These are phyloP conservation scores for Claviceps citrina DNA, from an alignment of 2,329 filamentous ascomycete genomes.

Conservation along the genomic window DNA sequence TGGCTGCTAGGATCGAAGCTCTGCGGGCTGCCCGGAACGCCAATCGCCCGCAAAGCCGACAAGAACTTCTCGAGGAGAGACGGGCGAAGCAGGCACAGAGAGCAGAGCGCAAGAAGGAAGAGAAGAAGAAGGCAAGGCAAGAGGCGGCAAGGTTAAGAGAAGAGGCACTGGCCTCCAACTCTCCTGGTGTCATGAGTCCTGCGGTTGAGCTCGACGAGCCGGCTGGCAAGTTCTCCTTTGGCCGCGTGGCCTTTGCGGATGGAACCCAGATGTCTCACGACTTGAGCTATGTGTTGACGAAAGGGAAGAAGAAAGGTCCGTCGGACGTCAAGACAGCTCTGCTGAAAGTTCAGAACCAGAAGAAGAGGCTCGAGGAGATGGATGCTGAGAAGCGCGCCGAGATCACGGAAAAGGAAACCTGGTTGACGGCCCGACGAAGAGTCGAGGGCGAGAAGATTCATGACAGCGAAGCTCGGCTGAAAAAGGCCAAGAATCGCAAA, in stretches of 20 bases:
- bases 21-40: slow-evolving; percentile 78
- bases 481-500: slow-evolving; percentile 90
- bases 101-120: slow-evolving; percentile 77
- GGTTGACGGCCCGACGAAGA: slow-evolving; percentile 79
- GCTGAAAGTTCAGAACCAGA: slow-evolving; percentile 73
- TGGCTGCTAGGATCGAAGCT: slow-evolving; percentile 71
- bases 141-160: slow-evolving; percentile 59
- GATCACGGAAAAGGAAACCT: slow-evolving; percentile 83
- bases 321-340: slow-evolving; percentile 76
- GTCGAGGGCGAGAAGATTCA: slow-evolving; percentile 80
- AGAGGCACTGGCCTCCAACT: slow-evolving; percentile 47
- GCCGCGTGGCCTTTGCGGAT: slow-evolving; percentile 79
- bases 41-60: slow-evolving; percentile 66
- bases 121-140: slow-evolving; percentile 59
- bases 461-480: slow-evolving; percentile 73
- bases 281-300: slow-evolving; percentile 40
- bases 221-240: slow-evolving; percentile 67
- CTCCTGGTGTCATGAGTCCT: slow-evolving; percentile 43
- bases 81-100: slow-evolving; percentile 76
- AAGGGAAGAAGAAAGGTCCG: slow-evolving; percentile 59
- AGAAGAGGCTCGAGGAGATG: slow-evolving; percentile 59
- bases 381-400: slow-evolving; percentile 70
- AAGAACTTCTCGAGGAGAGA: slow-evolving; percentile 82
- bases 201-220: slow-evolving; percentile 35
- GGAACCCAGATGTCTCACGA: slow-evolving; percentile 65